These are phyloP conservation scores for Vitis cinerea DNA, from an alignment of 164 flowering plant species.

Conservation along the genomic window DNA sequence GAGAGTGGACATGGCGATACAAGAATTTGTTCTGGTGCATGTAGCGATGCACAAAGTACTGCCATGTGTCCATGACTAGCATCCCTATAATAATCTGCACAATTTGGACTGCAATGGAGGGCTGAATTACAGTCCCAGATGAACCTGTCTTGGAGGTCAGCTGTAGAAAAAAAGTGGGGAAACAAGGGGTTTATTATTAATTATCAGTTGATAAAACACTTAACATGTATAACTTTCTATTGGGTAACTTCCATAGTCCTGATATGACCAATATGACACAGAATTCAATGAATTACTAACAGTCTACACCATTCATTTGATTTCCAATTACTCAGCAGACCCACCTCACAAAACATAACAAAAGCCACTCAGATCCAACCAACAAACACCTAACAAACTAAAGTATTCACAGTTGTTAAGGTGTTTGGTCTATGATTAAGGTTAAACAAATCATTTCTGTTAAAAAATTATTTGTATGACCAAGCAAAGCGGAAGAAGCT, in stretches of 20 bases:
- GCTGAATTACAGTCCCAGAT: constrained; percentile 38
- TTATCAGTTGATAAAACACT: not conserved
- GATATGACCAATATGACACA: not conserved
- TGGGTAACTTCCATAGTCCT: not conserved
- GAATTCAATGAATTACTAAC: no score
- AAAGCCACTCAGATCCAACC: no score
- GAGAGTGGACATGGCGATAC: constrained; percentile 74
- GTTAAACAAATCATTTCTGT: no score
- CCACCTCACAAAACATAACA: no score
- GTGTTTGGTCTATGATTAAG: no score
- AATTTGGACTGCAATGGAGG: constrained; percentile 43
- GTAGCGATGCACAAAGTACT: constrained; percentile 78
- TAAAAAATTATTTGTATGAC: no score
- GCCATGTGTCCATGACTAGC: constrained; percentile 87
- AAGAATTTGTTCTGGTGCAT: constrained; percentile 85
- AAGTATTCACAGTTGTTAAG: no score
- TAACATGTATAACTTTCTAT: no score
- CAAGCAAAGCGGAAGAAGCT: no score
- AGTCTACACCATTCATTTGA: no score
- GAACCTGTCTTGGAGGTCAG: constrained; percentile 46
- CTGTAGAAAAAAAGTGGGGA: constrained; percentile 33
- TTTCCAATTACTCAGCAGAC: no score
- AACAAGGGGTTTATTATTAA: not conserved
- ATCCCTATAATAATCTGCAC: constrained; percentile 61
- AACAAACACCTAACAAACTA: no score